Conservation (phyloP, 1,284 basidiomycete genomes). For the Trichosporon sp. region DNA sequence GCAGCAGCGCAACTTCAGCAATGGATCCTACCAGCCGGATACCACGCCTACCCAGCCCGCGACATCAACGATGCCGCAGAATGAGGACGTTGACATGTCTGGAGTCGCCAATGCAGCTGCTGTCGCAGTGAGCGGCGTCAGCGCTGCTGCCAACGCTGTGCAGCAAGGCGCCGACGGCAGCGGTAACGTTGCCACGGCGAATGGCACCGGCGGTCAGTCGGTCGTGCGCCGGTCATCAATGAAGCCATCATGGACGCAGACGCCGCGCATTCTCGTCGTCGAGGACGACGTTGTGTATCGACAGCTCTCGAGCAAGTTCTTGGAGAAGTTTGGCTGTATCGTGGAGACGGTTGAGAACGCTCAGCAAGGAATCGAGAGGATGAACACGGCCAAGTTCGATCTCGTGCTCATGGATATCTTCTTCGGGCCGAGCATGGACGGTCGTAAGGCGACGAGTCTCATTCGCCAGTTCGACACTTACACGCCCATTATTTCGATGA, state of each 20-base stretch:
- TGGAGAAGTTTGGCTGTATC: constrained; percentile 91
- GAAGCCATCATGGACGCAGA: constrained; percentile 81
- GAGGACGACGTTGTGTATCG: constrained; percentile 92
- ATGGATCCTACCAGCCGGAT: background rate
- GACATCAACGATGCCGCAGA: background rate
- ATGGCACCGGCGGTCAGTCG: constrained; percentile 3
- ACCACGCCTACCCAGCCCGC: background rate
- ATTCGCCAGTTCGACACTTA: constrained; percentile 83
- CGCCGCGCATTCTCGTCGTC: constrained; percentile 80
- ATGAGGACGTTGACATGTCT: background rate
- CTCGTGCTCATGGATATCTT: constrained; percentile 78
- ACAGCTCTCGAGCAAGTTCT: constrained; percentile 80
- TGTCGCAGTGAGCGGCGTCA: constrained; percentile 2
- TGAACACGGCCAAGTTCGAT: constrained; percentile 91
- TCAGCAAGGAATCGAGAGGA: constrained; percentile 87
- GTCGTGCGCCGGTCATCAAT: constrained; percentile 54
- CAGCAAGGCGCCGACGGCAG: background rate
- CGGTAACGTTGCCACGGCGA: background rate
- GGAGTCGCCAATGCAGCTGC: background rate
- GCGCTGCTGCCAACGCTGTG: background rate
- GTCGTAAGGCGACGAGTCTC: constrained; percentile 67
- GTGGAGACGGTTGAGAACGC: constrained; percentile 92
- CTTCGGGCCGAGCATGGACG: constrained; percentile 46
- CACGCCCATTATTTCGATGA: constrained; percentile 97
- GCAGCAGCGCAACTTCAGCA: constrained; percentile 3